Base-by-base conservation (phyloP, 192 early-diverging fungal species). In the Chytriomyces sp. region DNA sequence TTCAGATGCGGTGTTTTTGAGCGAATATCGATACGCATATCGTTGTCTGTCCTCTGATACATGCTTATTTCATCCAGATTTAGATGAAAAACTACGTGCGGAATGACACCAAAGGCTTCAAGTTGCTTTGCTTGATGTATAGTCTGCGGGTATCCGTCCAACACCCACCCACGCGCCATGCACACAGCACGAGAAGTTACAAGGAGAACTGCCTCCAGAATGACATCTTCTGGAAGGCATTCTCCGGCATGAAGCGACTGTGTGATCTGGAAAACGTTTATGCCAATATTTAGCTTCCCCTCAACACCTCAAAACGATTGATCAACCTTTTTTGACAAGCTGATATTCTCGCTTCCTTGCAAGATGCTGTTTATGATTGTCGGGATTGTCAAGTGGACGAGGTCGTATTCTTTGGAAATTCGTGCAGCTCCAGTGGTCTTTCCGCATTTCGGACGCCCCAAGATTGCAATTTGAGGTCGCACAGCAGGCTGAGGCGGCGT, bases 131-230 rank as follows among this genome's bases (percentile, higher is more conserved):
- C 86, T 61, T 89, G 86, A 10, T 65, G 13, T 0, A 75, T 64
- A 3, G 86, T 89, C 11, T 67, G 44, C 45, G 89, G 89, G 49
- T 77, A 90, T 9, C 87, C 87, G 68, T 88, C 87, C 24, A 90
- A 53, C 16, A 90, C 73, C 87, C 87, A 90, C 71, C 87, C 87
- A 23, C 81, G 83, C 6, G 74, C 79, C 43, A 75, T 68, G 60
- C 81, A 81, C 7, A 80, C 67, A 0, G 76, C 78, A n/a, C 85
- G 68, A 11, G 80, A 73, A 1, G 87, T 89, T 5, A 86, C 79
- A 16, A 75, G 18, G 5, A 78, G 47, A 7, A 89, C 60, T 7
- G 82, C 85, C 35, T 86, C 81, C 5, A 72, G 70, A 7, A 83
- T 67, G 48, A 83, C 13, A 23, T 81, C 76, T 35, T 84, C 83